Conservation (phyloP, 2,329 filamentous ascomycete genomes). For the Fusarium annulatum region DNA sequence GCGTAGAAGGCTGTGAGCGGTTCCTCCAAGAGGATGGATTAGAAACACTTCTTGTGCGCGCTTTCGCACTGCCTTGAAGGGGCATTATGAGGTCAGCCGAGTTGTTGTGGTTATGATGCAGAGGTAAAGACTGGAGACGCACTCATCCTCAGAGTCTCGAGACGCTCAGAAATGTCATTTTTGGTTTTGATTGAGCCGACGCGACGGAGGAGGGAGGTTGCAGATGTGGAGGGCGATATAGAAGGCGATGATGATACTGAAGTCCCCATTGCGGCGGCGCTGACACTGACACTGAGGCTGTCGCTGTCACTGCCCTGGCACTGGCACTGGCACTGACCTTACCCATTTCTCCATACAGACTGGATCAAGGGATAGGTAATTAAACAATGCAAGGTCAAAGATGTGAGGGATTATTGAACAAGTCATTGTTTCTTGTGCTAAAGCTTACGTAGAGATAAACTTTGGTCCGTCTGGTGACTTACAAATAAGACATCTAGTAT, state of each 20-base stretch:
- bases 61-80: slow-evolving; percentile 15
- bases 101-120: background rate
- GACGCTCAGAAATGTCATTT: slow-evolving; percentile 23
- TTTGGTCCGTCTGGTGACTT: background rate
- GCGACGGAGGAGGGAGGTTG: slow-evolving; percentile 30
- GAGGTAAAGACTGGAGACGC: background rate
- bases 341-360: slow-evolving; percentile 5
- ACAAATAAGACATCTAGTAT: background rate
- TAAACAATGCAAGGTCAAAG: background rate
- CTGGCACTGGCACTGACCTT: background rate
- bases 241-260: slow-evolving; percentile 18
- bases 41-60: slow-evolving; percentile 28
- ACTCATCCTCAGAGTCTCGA: slow-evolving; percentile 32
- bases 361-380: background rate
- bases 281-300: background rate
- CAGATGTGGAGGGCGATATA: slow-evolving; percentile 17
- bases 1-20: slow-evolving; percentile 15
- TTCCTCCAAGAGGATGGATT: slow-evolving; percentile 8
- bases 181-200: slow-evolving; percentile 19
- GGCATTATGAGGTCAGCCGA: slow-evolving; percentile 20
- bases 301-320: background rate
- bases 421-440: background rate
- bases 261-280: slow-evolving; percentile 15
- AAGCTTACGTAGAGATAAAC: background rate
- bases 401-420: slow-evolving; percentile 16